phyloP scores from a whole-genome alignment of 2,329 filamentous ascomycete genomes.

The Xylariaceae sp. region DNA sequence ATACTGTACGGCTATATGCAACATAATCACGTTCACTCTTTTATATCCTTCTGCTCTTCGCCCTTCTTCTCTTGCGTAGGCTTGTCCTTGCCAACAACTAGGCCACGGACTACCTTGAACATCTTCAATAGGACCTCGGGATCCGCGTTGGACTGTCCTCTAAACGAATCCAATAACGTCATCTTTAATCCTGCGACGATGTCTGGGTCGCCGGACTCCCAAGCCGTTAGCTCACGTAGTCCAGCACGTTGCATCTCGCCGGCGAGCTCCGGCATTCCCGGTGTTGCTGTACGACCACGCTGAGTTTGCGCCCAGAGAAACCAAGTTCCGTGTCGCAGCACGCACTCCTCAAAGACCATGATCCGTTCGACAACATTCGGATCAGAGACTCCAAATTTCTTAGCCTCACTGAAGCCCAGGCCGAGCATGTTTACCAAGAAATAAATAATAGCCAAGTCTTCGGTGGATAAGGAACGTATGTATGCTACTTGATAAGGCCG shows the following conservation, averaged over 20 bases:
- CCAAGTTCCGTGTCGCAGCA: slow-evolving; percentile 27
- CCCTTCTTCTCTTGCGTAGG: too few species aligned
- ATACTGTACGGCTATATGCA: too few species aligned
- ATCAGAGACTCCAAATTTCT: slow-evolving; percentile 1
- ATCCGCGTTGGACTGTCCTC: neutral
- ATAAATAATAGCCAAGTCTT: slow-evolving; percentile 17
- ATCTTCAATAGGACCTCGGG: neutral
- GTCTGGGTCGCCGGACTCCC: slow-evolving; percentile 16
- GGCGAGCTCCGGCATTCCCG: slow-evolving; percentile 3
- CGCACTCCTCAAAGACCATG: slow-evolving; percentile 20
- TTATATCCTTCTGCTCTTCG: too few species aligned
- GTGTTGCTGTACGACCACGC: neutral
- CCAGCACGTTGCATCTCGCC: slow-evolving; percentile 10
- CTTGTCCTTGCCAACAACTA: too few species aligned
- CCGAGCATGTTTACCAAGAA: slow-evolving; percentile 12
- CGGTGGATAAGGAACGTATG: slow-evolving; percentile 13
- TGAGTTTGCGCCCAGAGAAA: slow-evolving; percentile 17
- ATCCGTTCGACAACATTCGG: slow-evolving; percentile 11
- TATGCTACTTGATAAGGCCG: slow-evolving; percentile 20
- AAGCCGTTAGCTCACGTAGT: slow-evolving; percentile 16
- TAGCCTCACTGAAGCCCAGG: neutral
- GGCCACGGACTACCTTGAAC: neutral
- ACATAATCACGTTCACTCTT: too few species aligned
- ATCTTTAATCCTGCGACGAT: slow-evolving; percentile 17
- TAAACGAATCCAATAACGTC: slow-evolving; percentile 14